Base-by-base conservation (phyloP, 768 basidiomycete species). In the Boletus rubescentipes region DNA sequence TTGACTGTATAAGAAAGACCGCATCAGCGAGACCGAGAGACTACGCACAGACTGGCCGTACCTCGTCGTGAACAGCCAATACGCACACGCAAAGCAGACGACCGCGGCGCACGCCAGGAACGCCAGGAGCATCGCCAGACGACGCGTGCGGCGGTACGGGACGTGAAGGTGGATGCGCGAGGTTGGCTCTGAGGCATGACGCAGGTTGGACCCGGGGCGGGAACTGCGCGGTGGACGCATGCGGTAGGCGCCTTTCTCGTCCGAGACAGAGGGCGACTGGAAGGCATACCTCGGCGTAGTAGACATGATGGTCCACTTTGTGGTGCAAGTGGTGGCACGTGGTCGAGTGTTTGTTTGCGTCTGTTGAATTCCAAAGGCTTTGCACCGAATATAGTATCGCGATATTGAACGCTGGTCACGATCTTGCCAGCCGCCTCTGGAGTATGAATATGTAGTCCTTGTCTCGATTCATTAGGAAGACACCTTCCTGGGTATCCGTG, bases 201-300 rank as follows among this genome's bases (percentile, higher is more conserved):
- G 61, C 37, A 51, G 61, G 61, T 64, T 38, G 58, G 55, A 46
- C 43, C 65, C 58, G 0, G 61, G 37, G 6, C 60, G 57, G 32
- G 62, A 65, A 42, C 51, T 57, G 15, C 80, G 77, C 64, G 60
- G 61, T 45, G 73, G 77, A n/a, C 80, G 79, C 72, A 89, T 79
- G 43, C 86, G 77, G 60, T 88, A 85, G 35, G 77, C 69, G 30
- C 88, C 86, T 63, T 80, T 83, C 67, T 90, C 87, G 54, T 84
- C 69, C 6, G 80, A 76, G 21, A 87, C 71, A 1, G 88, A 86
- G 31, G 87, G 86, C 5, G 87, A 89, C 43, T 70, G 68, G 56
- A 66, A 70, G 2, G 51, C 59, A 52, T 69, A 51, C 30, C 42
- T 50, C 37, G 69, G 35, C 8, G 53, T 42, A 35, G 38, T 35